Evolutionary conservation across 805 yeast species (phyloP), one percentile per base, ranked within the genome.

Genomic region (Ogataea paraovalis): DNA sequence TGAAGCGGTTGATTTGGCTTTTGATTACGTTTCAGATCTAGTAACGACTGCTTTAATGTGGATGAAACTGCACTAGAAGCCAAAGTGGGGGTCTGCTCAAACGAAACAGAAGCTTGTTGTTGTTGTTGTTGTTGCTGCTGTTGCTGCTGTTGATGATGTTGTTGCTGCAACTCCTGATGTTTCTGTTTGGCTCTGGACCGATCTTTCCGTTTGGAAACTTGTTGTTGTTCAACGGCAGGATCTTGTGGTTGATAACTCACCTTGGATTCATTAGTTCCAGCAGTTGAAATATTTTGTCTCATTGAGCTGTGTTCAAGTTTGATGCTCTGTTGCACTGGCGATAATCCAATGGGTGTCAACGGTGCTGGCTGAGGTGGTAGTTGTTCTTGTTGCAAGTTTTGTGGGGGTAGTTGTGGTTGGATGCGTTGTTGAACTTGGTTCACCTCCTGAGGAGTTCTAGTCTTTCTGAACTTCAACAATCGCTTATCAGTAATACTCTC

Each of bases 1-100:
- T 75, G 72, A 25, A 80, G 67, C 2, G 83, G 82, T 21, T 80
- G 79, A 55, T 80, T 80, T 2, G 84, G 80, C 47, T 66, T 70
- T n/a, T 51, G 47, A 40, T 47, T 51, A 44, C 71, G 67, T 20
- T 61, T 59, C 44, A 61, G 61, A 10, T 59, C 50, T 42, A 57
- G 52, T 38, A 68, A 52, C 1, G 64, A 51, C 13, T 62, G 58
- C 41, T 58, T 58, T 16, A 65, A 44, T 8, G 53, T 47, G 32
- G 59, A 55, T 25, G 56, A 47, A 8, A 52, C 52, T 12, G 43
- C 46, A 12, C 37, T 19, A 18, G 43, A 36, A 20, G 47, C 44
- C 52, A 38, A 48, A 46, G 10, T 43, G 45, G 42, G 21, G 7
- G 27, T 42, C 23, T 22, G 38, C 14, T 41, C 43, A 13, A 21